Evolutionary conservation across 371 early-diverging fungal species (phyloP), one percentile per base, ranked within the genome.

Genomic region (Circinella umbellata): DNA sequence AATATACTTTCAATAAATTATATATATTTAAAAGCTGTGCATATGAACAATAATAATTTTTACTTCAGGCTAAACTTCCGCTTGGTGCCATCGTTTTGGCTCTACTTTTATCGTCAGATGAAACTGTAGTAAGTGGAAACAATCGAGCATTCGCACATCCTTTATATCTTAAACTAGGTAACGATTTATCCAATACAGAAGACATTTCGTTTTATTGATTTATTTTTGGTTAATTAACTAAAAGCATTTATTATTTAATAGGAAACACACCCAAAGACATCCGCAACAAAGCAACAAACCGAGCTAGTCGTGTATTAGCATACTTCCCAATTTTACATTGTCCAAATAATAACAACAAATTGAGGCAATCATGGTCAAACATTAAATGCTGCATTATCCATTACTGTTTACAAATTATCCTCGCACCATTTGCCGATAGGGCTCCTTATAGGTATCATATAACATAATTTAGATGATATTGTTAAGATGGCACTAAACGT

Each of bases 221-320:
- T 39, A 6, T 39, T 39, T 39, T 39, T 10, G n/a, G n/a, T 39
- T 39, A 10, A 4, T 39, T 39, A 60, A 7, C 60, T 36, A 34
- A 14, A 15, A 60, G 34, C 36, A 60, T 36, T 0, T 4, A 60
- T 38, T 10, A 39, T 39, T 39, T 39, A 39, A 4, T 39, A 60
- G 61, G 61, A 4, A 60, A 60, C 34, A 37, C 38, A 35, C 64
- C 64, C 14, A 14, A 6, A 9, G 51, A 47, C 6, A 64, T 64
- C 11, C 47, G 64, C 11, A 42, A 64, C 4, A 47, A 51, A 17
- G 27, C 17, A 27, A 47, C 9, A 15, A 34, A 47, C 64, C 20
- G 51, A 27, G 34, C 64, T 20, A 64, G 64, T 35, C 64, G 64
- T n/a, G 49, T 64, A 5, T 49, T 64, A 37, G 64, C 64, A 47